Conservation (phyloP, 225 moss, liverwort and hornwort species). For the Neckera pumila region DNA sequence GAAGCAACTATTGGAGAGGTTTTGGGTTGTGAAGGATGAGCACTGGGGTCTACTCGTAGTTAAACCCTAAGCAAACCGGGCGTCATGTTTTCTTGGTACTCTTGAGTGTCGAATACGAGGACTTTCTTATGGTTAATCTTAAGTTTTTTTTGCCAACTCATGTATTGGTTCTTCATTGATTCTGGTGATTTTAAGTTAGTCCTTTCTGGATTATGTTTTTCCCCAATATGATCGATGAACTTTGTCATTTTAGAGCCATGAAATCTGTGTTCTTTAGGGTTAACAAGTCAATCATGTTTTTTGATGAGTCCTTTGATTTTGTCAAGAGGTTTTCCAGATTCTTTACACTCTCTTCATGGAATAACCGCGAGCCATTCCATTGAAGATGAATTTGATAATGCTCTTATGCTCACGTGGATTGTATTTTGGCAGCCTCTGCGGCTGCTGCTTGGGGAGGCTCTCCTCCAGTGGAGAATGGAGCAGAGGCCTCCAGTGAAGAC, state of each 20-base stretch:
- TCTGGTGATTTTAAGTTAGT: not conserved
- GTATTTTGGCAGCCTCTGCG: constrained; percentile 51
- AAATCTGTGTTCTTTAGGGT: not conserved
- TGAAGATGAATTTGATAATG: not conserved
- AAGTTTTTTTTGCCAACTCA: not conserved
- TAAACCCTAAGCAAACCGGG: not conserved
- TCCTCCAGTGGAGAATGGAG: constrained; percentile 32
- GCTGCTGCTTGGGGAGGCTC: constrained; percentile 70
- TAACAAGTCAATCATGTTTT: not conserved
- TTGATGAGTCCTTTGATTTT: not conserved
- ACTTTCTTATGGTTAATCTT: not conserved
- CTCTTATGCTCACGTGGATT: not conserved
- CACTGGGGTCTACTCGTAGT: not conserved
- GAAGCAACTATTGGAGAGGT: not conserved
- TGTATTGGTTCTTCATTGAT: not conserved
- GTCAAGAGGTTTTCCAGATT: not conserved
- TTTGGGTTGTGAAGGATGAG: not conserved
- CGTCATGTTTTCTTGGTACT: not conserved
- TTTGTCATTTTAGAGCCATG: not conserved
- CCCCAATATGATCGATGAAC: not conserved
- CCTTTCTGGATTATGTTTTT: not conserved
- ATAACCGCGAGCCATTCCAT: not conserved
- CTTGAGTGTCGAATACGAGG: not conserved
- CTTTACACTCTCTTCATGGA: not conserved
- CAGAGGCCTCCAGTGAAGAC: constrained; percentile 22